Conservation (phyloP, 2,329 filamentous ascomycete genomes). For the Pseudocercospora fuligena region DNA sequence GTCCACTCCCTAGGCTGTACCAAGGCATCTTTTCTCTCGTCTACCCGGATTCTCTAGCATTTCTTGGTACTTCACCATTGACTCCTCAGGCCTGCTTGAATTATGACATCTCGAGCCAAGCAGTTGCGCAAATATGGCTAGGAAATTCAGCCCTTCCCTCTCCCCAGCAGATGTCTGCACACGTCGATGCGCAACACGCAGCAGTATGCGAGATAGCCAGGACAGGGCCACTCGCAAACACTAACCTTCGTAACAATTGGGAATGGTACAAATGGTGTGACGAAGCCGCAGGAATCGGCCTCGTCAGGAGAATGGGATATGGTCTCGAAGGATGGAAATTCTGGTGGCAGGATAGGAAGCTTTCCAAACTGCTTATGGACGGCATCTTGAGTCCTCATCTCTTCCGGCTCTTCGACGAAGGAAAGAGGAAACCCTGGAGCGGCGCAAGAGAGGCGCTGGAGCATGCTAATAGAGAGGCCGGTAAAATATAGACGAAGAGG, state of each 20-base stretch:
- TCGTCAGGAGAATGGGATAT: conserved; percentile 14
- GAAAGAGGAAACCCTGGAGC: conserved; percentile 13
- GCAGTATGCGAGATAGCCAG: conserved; percentile 11
- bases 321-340: conserved; percentile 19
- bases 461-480: not conserved
- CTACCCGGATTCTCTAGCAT: conserved; percentile 15
- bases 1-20: conserved; percentile 16
- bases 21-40: conserved; percentile 19
- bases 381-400: conserved; percentile 18
- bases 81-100: conserved; percentile 15
- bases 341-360: conserved; percentile 14
- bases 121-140: conserved; percentile 19
- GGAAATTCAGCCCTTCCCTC: conserved; percentile 14
- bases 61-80: conserved; percentile 18
- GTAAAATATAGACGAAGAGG: not conserved
- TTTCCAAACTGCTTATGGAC: conserved; percentile 16
- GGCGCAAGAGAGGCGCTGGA: conserved; percentile 7
- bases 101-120: conserved; percentile 19
- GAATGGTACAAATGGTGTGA: conserved; percentile 23
- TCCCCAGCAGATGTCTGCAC: not conserved
- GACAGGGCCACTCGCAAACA: conserved; percentile 16
- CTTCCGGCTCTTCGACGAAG: conserved; percentile 19
- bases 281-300: conserved; percentile 15
- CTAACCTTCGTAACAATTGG: conserved; percentile 18
- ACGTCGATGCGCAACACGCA: conserved; percentile 19